Evolutionary conservation across 2,329 filamentous ascomycete genomes (phyloP).

Genomic region (Bipolaris oryzae): DNA sequence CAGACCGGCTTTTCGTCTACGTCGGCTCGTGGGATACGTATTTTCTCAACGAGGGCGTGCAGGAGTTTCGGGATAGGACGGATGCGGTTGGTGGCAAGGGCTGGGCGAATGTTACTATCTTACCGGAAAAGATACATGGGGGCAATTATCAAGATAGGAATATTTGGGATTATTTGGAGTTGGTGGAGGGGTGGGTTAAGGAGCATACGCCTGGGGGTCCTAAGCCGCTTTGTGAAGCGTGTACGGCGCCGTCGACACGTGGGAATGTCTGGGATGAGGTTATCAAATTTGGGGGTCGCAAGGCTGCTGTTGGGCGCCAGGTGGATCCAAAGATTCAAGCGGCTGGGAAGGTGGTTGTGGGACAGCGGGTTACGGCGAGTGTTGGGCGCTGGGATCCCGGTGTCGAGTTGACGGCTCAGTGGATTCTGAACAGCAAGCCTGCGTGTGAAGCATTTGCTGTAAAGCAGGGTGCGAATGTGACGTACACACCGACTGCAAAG

Average conservation of each 20-base stretch:
- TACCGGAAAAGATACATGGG: slow-evolving; percentile 41
- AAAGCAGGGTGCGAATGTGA: slow-evolving; percentile 27
- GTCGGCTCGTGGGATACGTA: slow-evolving; percentile 47
- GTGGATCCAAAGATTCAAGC: slow-evolving; percentile 29
- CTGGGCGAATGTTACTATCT: slow-evolving; percentile 48
- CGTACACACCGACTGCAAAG: slow-evolving; percentile 18
- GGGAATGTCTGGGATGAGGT: slow-evolving; percentile 48
- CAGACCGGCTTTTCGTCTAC: slow-evolving; percentile 43
- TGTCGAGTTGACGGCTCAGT: slow-evolving; percentile 42
- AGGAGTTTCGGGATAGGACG: slow-evolving; percentile 43
- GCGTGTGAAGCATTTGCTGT: slow-evolving; percentile 30
- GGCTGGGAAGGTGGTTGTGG: slow-evolving; percentile 9
- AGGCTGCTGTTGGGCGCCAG: slow-evolving; percentile 44
- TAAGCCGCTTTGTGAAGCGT: slow-evolving; percentile 31
- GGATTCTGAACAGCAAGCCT: slow-evolving; percentile 38
- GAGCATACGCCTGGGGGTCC: slow-evolving; percentile 43
- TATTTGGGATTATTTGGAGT: slow-evolving; percentile 45
- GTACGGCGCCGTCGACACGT: slow-evolving; percentile 26
- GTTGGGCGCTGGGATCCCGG: slow-evolving; percentile 49
- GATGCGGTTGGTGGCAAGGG: slow-evolving; percentile 40
- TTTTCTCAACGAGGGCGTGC: slow-evolving; percentile 47
- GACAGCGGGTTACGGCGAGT: slow-evolving; percentile 15
- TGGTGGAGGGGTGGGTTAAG: slow-evolving; percentile 38
- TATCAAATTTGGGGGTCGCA: slow-evolving; percentile 38
- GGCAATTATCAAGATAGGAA: slow-evolving; percentile 42